phyloP scores from a whole-genome alignment of 306 rosid genomes.

The Abrus precatorius region DNA sequence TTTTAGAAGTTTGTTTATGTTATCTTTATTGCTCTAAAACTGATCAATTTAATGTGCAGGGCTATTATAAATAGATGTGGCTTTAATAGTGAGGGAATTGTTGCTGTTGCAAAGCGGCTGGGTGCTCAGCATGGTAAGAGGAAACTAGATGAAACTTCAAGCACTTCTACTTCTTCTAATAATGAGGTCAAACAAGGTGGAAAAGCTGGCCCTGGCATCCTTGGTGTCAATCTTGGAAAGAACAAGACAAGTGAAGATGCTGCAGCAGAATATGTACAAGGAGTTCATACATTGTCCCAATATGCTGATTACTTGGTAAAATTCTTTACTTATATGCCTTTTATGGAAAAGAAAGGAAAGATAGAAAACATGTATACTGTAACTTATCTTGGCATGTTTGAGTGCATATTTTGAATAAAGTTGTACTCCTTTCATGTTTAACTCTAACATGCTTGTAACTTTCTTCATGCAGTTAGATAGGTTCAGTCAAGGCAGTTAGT shows the following conservation, averaged over 20 bases:
- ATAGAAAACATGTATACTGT: conserved; percentile 5
- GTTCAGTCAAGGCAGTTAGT: conserved; percentile 16
- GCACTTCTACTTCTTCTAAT: conserved; percentile 62
- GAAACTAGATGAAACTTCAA: conserved; percentile 89
- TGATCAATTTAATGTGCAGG: conserved; percentile 59
- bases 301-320: conserved; percentile 96
- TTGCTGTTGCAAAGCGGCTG: conserved; percentile 92
- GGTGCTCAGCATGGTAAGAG: conserved; percentile 98
- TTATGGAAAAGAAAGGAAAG: conserved; percentile 21
- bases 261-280: conserved; percentile 93
- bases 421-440: conserved; percentile 1
- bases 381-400: conserved; percentile 15
- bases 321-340: conserved; percentile 32
- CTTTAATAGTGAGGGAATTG: conserved; percentile 96
- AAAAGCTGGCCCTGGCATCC: conserved; percentile 98
- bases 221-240: conserved; percentile 98
- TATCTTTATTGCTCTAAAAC: conserved; percentile 37
- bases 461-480: conserved; percentile 26
- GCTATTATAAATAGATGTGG: conserved; percentile 96
- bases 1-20: neutral
- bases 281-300: conserved; percentile 96
- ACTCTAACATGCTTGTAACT: conserved; percentile 4
- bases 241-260: conserved; percentile 99
- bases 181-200: conserved; percentile 87
- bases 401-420: conserved; percentile 24